phyloP scores from a whole-genome alignment of 2,329 filamentous ascomycete species.

The Tolypocladium endophyticum region DNA sequence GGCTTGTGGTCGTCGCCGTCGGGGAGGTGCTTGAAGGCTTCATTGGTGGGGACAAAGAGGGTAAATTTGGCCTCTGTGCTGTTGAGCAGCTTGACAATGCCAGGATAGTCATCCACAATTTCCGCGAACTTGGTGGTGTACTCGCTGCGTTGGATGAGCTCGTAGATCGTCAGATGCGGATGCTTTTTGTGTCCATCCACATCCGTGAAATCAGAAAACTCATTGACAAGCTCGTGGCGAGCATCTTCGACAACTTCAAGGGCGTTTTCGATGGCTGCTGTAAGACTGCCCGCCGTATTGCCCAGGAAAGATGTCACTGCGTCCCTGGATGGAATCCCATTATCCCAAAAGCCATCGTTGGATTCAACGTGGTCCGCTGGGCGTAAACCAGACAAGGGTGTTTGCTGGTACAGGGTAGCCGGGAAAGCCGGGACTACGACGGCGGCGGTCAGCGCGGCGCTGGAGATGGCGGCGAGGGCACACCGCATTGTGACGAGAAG shows the following conservation, averaged over 20 bases:
- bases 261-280: neutral
- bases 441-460: neutral
- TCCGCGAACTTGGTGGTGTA: slow-evolving; percentile 68
- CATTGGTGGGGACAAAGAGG: slow-evolving; percentile 68
- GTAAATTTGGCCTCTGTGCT: slow-evolving; percentile 66
- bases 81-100: slow-evolving; percentile 65
- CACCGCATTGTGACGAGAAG: neutral
- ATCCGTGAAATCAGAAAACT: neutral
- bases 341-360: neutral
- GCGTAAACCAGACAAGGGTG: neutral
- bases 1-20: slow-evolving; percentile 43
- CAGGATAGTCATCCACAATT: slow-evolving; percentile 61
- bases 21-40: slow-evolving; percentile 58
- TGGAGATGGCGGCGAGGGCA: neutral
- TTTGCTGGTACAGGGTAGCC: neutral
- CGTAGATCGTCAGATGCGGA: slow-evolving; percentile 52
- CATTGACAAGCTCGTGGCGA: neutral
- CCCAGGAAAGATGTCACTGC: neutral
- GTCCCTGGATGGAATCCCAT: neutral
- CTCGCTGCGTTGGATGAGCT: slow-evolving; percentile 66
- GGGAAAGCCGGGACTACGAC: neutral
- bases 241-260: slow-evolving; percentile 2
- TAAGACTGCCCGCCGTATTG: neutral
- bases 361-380: neutral
- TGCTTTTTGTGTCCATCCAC: neutral